Base-by-base conservation (phyloP, 768 basidiomycete species). In the Gloeopeniophorella convolvens region DNA sequence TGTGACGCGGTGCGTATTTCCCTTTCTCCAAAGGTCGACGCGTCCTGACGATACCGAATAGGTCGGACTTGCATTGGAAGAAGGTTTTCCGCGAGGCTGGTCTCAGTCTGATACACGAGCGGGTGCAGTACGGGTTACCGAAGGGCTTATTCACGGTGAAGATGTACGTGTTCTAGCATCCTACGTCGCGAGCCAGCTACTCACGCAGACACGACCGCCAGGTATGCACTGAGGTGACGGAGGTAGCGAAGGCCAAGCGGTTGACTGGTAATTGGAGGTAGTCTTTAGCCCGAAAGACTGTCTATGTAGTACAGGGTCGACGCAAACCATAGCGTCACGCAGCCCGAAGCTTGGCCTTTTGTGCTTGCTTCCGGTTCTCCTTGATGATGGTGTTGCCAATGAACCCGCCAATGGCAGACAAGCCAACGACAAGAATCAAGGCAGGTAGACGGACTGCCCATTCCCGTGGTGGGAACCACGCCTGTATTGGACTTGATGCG, bases 381-480 rank as follows among this genome's bases (percentile, higher is more conserved):
- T 80, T 82, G 46, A 83, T 65, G 48, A 89, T 71, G 4, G 91
- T 90, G 9, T 67, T 72, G 4, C 85, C 88, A n/a, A 95, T 68
- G 66, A 96, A 91, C 32, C 74, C 61, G 10, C 88, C 89, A 33
- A 97, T 85, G 10, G 74, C 83, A n/a, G 82, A 73, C 31, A 96
- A 68, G 5, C 93, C 94, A 8, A 86, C 62, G 5, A 93, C 74
- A 7, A 98, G 77, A 42, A 94, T 70, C 65, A 90, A 78, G 2
- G 88, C 85, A 32, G 94, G 93, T 39, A 97, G 65, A 16, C 87
- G 79, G 42, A 97, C 73, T 9, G 91, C 94, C 91, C 93, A 97
- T 72, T 96, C 91, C 42, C 94, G 74, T 5, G 88, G 64, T 0
- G 90, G 95, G 65, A 98, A 97, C 68, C 79, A 82, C 35, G 62